Percentiles rank a stretch among this genome's conserved stretches.
Evolutionary conservation across 2,329 filamentous ascomycete species (phyloP).

Genomic region (Botrytis tulipae): DNA sequence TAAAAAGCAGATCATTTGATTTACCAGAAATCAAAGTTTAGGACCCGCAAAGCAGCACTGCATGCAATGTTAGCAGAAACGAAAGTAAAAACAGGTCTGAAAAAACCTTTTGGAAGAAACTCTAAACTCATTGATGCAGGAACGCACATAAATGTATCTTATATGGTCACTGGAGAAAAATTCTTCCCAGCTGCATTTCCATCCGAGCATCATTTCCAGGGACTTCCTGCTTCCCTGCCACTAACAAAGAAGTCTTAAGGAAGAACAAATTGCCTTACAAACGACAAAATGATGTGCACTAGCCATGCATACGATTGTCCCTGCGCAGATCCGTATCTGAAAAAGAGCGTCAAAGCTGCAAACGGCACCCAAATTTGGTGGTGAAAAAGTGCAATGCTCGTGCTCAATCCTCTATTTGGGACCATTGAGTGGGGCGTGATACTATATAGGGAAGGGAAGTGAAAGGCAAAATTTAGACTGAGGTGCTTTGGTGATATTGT

Average conservation of each 20-base stretch:
- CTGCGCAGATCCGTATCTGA: not conserved
- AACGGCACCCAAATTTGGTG: not conserved
- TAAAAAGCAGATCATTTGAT: not conserved
- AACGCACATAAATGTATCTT: not conserved
- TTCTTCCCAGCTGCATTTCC: not conserved
- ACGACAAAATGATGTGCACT: not conserved
- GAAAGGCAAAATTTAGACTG: not conserved
- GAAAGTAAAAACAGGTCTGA: not conserved
- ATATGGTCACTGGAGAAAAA: not conserved
- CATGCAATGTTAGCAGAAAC: not conserved
- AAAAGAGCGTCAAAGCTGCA: constrained; percentile 7
- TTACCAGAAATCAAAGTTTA: constrained; percentile 10
- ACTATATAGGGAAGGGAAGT: constrained; percentile 5
- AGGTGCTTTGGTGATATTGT: not conserved
- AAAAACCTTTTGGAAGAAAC: not conserved
- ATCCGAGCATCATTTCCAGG: not conserved
- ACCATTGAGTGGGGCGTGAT: not conserved
- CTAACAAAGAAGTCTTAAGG: not conserved
- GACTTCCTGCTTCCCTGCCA: not conserved
- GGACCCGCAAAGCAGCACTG: not conserved
- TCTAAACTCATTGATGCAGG: not conserved
- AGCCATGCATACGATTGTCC: not conserved
- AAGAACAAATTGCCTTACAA: not conserved
- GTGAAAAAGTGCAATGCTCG: not conserved
- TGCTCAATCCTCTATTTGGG: not conserved